Percentiles rank a stretch among this genome's conserved stretches.
Evolutionary conservation across 345 rosid genomes (phyloP).

Genomic region (Noccaea caerulescens): DNA sequence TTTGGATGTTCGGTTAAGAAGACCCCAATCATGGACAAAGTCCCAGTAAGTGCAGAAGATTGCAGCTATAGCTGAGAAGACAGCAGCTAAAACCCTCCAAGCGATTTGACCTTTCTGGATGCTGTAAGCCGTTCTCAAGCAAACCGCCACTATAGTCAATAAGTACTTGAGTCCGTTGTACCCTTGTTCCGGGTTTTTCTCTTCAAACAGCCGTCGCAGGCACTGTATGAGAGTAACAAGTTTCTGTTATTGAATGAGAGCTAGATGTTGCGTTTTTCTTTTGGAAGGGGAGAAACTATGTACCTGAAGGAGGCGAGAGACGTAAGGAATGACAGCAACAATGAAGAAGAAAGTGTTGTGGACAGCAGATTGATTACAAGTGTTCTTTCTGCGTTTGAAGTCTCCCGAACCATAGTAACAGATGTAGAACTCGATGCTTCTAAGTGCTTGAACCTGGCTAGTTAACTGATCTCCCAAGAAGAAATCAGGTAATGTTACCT

Average conservation of each 20-base stretch:
- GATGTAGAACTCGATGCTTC: slow-evolving; percentile 71
- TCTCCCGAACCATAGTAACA: slow-evolving; percentile 81
- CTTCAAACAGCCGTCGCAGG: slow-evolving; percentile 61
- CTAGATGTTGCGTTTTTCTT: not conserved
- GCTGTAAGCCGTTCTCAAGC: slow-evolving; percentile 58
- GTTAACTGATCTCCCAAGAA: slow-evolving; percentile 75
- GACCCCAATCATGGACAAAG: slow-evolving; percentile 73
- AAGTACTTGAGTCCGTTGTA: slow-evolving; percentile 65
- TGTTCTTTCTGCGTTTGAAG: slow-evolving; percentile 45
- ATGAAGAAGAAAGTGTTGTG: slow-evolving; percentile 56
- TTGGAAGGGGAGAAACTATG: not conserved
- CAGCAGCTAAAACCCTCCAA: slow-evolving; percentile 52
- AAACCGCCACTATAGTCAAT: slow-evolving; percentile 63
- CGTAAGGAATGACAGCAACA: slow-evolving; percentile 60
- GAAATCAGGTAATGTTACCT: slow-evolving; percentile 76
- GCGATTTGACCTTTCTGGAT: slow-evolving; percentile 28
- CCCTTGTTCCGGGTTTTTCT: slow-evolving; percentile 60
- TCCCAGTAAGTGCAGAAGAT: slow-evolving; percentile 64
- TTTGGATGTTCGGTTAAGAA: slow-evolving; percentile 58
- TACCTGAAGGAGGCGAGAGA: slow-evolving; percentile 66
- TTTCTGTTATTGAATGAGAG: slow-evolving; percentile 12
- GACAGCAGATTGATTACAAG: slow-evolving; percentile 37
- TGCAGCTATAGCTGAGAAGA: slow-evolving; percentile 56
- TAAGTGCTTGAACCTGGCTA: slow-evolving; percentile 76
- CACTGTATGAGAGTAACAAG: slow-evolving; percentile 49